These are phyloP conservation scores for Populus hybrid DNA, from an alignment of 441 rosid genomes.

Conservation along the genomic window DNA sequence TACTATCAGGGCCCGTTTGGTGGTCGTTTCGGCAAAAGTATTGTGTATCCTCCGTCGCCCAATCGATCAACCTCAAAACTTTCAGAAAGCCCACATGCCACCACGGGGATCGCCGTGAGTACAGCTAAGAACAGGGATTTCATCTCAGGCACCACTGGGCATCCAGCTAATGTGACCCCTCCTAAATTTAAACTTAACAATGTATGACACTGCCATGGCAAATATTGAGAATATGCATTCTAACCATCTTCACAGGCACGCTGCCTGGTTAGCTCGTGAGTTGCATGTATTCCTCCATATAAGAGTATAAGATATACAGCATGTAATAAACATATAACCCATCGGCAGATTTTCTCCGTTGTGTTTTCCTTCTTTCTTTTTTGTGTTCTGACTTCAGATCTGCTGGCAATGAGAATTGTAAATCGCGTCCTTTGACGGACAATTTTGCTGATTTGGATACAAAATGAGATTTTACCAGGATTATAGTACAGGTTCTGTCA, in stretches of 20 bases:
- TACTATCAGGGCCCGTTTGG: slow-evolving; percentile 40
- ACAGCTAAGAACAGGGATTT: neutral
- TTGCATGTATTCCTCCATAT: neutral
- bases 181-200: neutral
- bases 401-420: neutral
- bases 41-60: slow-evolving; percentile 15
- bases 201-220: neutral
- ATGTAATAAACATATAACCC: neutral
- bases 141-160: neutral
- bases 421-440: neutral
- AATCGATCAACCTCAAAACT: neutral
- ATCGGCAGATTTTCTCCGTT: neutral
- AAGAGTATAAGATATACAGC: neutral
- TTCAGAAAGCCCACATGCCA: neutral
- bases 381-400: neutral
- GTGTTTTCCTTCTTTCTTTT: neutral
- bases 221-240: neutral
- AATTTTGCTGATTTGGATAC: neutral
- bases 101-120: neutral
- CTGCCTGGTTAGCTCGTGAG: neutral
- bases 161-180: neutral
- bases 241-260: neutral
- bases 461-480: neutral
- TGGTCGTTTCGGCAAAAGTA: slow-evolving; percentile 2
- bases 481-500: neutral